These are phyloP conservation scores for Prototheca stagnorum DNA, from an alignment of 163 green algal genomes.

Conservation along the genomic window DNA sequence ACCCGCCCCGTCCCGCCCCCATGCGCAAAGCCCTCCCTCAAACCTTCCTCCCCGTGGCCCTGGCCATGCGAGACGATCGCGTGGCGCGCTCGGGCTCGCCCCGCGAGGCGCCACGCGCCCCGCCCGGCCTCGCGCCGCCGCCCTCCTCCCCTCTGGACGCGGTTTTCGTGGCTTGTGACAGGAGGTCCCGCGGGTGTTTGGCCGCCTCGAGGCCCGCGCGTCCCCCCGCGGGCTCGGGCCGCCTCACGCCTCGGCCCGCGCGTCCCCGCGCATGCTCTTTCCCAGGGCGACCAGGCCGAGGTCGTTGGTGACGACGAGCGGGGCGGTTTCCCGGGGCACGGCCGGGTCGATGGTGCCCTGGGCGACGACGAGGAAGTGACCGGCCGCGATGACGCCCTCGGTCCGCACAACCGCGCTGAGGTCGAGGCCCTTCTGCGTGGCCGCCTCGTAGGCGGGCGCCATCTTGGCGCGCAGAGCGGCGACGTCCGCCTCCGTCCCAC, in stretches of 20 bases:
- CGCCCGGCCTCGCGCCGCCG: no score
- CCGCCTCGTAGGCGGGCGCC: constrained; percentile 11
- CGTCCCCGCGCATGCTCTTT: constrained; percentile 16
- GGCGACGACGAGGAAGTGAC: constrained; percentile 13
- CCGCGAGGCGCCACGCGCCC: no score
- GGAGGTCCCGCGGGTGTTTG: no score
- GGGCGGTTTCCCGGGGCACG: constrained; percentile 13
- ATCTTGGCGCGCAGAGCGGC: neutral
- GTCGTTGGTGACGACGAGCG: constrained; percentile 24
- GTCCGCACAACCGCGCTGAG: constrained; percentile 19
- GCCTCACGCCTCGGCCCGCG: neutral
- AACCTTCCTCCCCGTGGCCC: no score
- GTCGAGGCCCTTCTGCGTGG: constrained; percentile 28
- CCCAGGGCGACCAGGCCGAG: constrained; percentile 22
- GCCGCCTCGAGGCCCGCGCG: no score
- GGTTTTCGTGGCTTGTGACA: no score
- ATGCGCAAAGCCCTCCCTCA: no score
- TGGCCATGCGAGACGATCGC: no score
- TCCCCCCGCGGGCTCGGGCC: no score
- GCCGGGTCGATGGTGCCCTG: constrained; percentile 12
- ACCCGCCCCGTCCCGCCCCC: no score
- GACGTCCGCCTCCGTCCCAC: neutral
- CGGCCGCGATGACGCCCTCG: constrained; percentile 4
- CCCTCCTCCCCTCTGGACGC: no score
- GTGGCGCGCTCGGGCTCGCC: no score